phyloP scores from a whole-genome alignment of 2,329 filamentous ascomycete genomes.

The Blumeriella jaapii region DNA sequence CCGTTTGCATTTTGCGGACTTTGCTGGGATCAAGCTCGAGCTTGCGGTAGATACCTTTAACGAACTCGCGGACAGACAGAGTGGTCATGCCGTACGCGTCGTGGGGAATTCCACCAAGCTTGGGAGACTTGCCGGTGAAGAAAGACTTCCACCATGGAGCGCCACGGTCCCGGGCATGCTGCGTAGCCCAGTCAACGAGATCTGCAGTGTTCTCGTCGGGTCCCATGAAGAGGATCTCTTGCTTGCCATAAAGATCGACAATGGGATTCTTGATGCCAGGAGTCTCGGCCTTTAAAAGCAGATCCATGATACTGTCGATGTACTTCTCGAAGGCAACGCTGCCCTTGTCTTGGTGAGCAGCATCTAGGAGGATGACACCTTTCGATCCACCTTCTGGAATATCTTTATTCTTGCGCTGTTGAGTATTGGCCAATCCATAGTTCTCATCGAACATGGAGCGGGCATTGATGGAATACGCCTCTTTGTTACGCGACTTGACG shows the following conservation, averaged over 20 bases:
- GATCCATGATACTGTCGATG: conserved; percentile 95
- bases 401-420: conserved; percentile 99
- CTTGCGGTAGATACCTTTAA: conserved; percentile 95
- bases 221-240: conserved; percentile 97
- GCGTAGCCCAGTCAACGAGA: conserved; percentile 96
- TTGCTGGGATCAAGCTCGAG: conserved; percentile 74
- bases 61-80: conserved; percentile 87
- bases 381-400: conserved; percentile 98
- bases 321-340: conserved; percentile 97
- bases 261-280: conserved; percentile 99
- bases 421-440: conserved; percentile 94
- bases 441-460: conserved; percentile 97
- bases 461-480: conserved; percentile 92
- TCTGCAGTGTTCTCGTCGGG: conserved; percentile 98
- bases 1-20: conserved; percentile 92
- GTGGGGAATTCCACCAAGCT: conserved; percentile 91
- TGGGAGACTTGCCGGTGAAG: conserved; percentile 97
- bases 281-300: conserved; percentile 77
- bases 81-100: conserved; percentile 98
- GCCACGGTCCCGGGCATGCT: conserved; percentile 76
- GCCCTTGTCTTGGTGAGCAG: conserved; percentile 87
- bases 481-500: conserved; percentile 93
- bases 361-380: conserved; percentile 89
- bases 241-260: conserved; percentile 85
- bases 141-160: conserved; percentile 99